These are phyloP conservation scores for Alternaria ventricosa DNA, from an alignment of 2,329 filamentous ascomycete genomes.

Conservation along the genomic window DNA sequence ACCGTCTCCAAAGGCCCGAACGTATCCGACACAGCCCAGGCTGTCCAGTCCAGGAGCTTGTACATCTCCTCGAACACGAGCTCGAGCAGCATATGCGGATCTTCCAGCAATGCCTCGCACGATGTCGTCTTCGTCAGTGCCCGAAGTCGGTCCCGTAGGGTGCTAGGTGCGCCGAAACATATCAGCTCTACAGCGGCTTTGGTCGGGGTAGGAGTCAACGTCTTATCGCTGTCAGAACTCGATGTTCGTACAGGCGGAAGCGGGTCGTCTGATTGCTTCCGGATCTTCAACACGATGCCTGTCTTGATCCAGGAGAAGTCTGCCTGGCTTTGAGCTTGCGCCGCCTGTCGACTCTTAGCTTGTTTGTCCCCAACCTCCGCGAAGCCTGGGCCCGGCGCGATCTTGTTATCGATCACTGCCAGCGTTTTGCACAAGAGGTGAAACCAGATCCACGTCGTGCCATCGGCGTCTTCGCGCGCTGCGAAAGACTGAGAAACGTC, in stretches of 20 bases:
- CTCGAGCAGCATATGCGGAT: slow-evolving; percentile 43
- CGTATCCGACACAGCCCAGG: slow-evolving; percentile 37
- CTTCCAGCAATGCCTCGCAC: slow-evolving; percentile 29
- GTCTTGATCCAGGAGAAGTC: slow-evolving; percentile 36
- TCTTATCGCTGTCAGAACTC: slow-evolving; percentile 21
- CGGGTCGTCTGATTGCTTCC: slow-evolving; percentile 1
- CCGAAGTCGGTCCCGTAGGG: slow-evolving; percentile 24
- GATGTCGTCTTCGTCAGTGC: slow-evolving; percentile 14
- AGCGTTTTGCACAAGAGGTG: slow-evolving; percentile 40
- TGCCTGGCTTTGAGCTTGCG: slow-evolving; percentile 24
- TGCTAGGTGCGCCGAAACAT: slow-evolving; percentile 34
- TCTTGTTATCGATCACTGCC: slow-evolving; percentile 9
- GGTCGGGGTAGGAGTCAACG: neutral
- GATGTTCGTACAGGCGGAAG: slow-evolving; percentile 13
- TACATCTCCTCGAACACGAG: slow-evolving; percentile 43
- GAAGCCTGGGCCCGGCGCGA: slow-evolving; percentile 2
- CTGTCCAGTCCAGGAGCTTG: slow-evolving; percentile 35
- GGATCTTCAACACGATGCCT: slow-evolving; percentile 33
- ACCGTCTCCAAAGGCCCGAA: slow-evolving; percentile 44
- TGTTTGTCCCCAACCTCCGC: neutral
- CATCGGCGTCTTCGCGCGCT: slow-evolving; percentile 21
- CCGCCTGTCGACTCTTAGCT: neutral
- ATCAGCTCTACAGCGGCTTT: slow-evolving; percentile 29
- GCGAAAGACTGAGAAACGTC: slow-evolving; percentile 39
- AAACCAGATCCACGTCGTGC: slow-evolving; percentile 33